Evolutionary conservation across 345 rosid species (phyloP).

Genomic region (Citrus sinensis): DNA sequence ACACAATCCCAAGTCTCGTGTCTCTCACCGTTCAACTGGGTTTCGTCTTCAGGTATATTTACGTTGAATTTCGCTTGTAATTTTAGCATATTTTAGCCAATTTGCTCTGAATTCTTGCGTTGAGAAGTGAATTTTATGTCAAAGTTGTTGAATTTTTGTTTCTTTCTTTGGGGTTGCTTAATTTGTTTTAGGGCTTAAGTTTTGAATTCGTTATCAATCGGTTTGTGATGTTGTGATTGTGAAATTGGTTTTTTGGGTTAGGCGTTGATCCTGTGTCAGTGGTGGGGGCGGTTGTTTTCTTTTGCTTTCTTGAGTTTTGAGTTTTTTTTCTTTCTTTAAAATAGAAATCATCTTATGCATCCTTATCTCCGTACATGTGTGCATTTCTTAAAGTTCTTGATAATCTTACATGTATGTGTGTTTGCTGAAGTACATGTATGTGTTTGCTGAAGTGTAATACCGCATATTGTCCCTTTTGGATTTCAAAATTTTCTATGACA

Average conservation of each 20-base stretch:
- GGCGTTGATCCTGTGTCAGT: slow-evolving; percentile 8
- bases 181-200: slow-evolving; percentile 9
- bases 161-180: not conserved
- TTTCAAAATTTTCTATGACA: not conserved
- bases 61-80: not conserved
- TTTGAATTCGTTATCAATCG: not conserved
- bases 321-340: not conserved
- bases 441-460: not conserved
- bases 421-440: not conserved
- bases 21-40: slow-evolving; percentile 7
- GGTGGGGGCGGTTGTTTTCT: not conserved
- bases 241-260: slow-evolving; percentile 9
- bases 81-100: not conserved
- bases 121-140: slow-evolving; percentile 19
- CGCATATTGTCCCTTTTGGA: not conserved
- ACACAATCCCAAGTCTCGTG: slow-evolving; percentile 19
- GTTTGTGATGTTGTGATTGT: slow-evolving; percentile 2
- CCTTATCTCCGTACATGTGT: not conserved
- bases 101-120: slow-evolving; percentile 16
- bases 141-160: not conserved
- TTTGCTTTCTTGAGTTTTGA: not conserved
- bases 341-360: not conserved
- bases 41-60: slow-evolving; percentile 34
- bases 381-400: not conserved
- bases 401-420: not conserved